Base-by-base conservation (phyloP, 352 stramenopile species). In the Globisporangium perplexum region DNA sequence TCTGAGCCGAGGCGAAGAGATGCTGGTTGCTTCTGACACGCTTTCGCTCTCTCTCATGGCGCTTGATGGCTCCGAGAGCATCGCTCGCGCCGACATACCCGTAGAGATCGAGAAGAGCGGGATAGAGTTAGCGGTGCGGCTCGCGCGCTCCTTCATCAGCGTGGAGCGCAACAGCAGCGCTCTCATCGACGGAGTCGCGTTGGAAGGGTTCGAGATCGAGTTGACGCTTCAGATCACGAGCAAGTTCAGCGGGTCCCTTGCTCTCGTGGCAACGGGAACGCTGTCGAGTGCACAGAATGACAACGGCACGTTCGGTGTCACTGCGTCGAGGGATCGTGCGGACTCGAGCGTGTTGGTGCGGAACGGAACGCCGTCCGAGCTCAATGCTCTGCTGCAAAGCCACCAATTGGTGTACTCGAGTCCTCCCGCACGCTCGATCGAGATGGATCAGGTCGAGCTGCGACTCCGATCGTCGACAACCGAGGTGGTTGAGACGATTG, bases 191-290 rank as follows among this genome's bases (percentile, higher is more conserved):
- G 51, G 58, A 2, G 41, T 59, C 30, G 17, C 33, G 22, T 24
- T 64, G n/a, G 45, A 56, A 26, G 51, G 58, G 15, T 54, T 59
- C 33, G 45, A 53, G 7, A 38, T 56, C 38, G 30, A n/a, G 15
- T 14, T 55, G 5, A 52, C 38, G 38, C 51, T 64, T 26, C 18
- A 47, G 28, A 50, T 64, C 15, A 8, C 23, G 30, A 54, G 45
- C 45, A 39, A 17, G 15, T 45, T 38, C 0, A 44, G 46, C 35
- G 56, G 56, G 0, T 44, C 15, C 10, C 15, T 63, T 1, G 12
- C 36, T 8, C 50, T 63, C 12, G 33, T 63, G 18, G 18, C 55
- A 30, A 53, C 20, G 28, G n/a, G 41, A 28, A 31, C 39, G 7
- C 7, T 17, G 18, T 11, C 3, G 7, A 47, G 24, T 8, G 4